Base-by-base conservation (phyloP, 306 rosid genomes). In the Rosa multiflora region DNA sequence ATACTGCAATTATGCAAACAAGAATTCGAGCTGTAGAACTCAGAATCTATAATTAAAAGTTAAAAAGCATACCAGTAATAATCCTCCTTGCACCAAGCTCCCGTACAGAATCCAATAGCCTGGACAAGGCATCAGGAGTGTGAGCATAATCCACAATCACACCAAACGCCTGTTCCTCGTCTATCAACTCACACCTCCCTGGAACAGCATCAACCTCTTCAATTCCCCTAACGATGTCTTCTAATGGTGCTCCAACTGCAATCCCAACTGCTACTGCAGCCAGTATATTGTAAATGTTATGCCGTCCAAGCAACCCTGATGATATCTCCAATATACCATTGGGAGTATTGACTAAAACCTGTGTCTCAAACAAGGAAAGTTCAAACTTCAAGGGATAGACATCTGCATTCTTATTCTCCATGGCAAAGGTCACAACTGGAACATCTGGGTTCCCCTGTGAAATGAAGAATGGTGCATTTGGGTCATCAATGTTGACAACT, bases 151-250 rank as follows among this genome's bases (percentile, higher is more conserved):
- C 99, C 80, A 95, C 99, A 75, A 95, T 87, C 63, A 93, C 99
- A 78, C 99, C 98, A 87, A 84, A 95, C 0, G 99, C 94, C 76
- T 93, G 98, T 80, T 95, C 99, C 91, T 95, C 98, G 1, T 95
- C 99, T 80, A 95, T 93, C 73, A 95, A 83, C 80, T 93, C 99
- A 77, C 97, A 91, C 88, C 98, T 86, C 55, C 97, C 97, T 26
- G 97, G 99, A 88, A 93, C 98, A 20, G 98, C 97, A 78, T 95
- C 98, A 55, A 95, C 97, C 83, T 93, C 98, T 88, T 95, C 99
- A 87, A 92, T 79, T 76, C 99, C 99, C 88, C 96, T 87, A 82
- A 95, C 99, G 80, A 95, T 95, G 80, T 95, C 96, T 85, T 95
- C 99, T 70, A 95, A 85, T 6, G 99, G 99, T 46, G 93, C 97